Evolutionary conservation across 495 filamentous ascomycete genomes (phyloP).

Genomic region (Hyaloscypha hepaticicola): DNA sequence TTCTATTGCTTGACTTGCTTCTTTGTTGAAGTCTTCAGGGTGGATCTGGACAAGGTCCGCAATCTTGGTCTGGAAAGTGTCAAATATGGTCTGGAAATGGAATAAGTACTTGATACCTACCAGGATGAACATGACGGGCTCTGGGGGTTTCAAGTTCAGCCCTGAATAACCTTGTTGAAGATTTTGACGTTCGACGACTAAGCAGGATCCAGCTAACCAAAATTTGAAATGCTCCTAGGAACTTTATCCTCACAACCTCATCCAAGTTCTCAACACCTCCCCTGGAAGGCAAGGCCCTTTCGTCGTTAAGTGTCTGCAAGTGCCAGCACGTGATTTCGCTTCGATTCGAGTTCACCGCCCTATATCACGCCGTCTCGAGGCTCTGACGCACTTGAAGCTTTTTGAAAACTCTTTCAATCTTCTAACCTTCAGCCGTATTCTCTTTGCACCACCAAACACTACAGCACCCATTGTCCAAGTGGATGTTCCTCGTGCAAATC

Average conservation of each 20-base stretch:
- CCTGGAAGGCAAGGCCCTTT: not conserved
- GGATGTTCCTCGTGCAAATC: not conserved
- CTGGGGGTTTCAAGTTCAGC: not conserved
- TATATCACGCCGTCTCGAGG: not conserved
- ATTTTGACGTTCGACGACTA: not conserved
- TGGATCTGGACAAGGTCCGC: slow-evolving; percentile 89
- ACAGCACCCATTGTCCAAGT: not conserved
- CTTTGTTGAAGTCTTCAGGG: slow-evolving; percentile 80
- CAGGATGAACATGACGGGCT: slow-evolving; percentile 54
- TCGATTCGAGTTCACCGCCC: not conserved
- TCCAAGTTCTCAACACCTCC: not conserved
- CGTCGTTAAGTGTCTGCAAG: not conserved
- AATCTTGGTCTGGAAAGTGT: slow-evolving; percentile 56
- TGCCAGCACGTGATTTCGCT: not conserved
- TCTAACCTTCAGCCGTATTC: not conserved
- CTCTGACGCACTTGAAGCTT: not conserved
- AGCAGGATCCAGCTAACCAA: not conserved
- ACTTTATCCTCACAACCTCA: slow-evolving; percentile 8
- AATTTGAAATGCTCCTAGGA: not conserved
- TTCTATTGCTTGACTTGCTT: slow-evolving; percentile 75
- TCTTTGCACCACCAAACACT: not conserved
- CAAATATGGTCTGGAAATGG: not conserved
- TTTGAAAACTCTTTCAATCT: not conserved
- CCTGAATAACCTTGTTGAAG: slow-evolving; percentile 6
- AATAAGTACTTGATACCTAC: slow-evolving; percentile 35